Percentiles rank a stretch among this genome's conserved stretches.
phyloP scores from a whole-genome alignment of 805 yeast species.

The Metschnikowia dekortorum region DNA sequence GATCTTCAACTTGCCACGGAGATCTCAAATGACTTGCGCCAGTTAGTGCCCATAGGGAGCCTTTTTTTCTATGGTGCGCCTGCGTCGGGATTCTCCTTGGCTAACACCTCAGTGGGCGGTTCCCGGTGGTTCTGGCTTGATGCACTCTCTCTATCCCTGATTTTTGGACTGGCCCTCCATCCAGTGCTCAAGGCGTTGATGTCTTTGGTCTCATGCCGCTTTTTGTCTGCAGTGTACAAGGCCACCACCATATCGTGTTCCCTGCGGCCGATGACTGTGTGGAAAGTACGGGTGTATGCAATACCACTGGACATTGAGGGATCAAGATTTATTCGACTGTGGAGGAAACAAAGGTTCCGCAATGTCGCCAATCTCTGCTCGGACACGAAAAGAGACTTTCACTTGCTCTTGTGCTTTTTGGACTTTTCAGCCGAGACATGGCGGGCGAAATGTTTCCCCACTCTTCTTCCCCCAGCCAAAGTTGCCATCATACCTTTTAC shows the following conservation, averaged over 20 bases:
- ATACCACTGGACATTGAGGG: slow-evolving; percentile 44
- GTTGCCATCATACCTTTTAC: slow-evolving; percentile 1
- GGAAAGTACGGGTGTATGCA: slow-evolving; percentile 42
- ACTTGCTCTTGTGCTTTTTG: slow-evolving; percentile 31
- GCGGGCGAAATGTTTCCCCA: slow-evolving; percentile 16
- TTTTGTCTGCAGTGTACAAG: slow-evolving; percentile 43
- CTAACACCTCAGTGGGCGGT: slow-evolving; percentile 27
- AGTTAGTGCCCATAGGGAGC: slow-evolving; percentile 47
- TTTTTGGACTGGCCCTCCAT: slow-evolving; percentile 8
- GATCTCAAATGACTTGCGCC: slow-evolving; percentile 37
- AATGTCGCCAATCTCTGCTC: slow-evolving; percentile 15
- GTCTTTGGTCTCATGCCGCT: slow-evolving; percentile 40
- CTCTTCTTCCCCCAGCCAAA: neutral
- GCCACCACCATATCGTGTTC: neutral
- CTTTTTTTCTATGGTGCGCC: slow-evolving; percentile 45
- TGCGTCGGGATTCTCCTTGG: slow-evolving; percentile 25
- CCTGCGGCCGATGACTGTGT: slow-evolving; percentile 9
- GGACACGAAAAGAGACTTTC: slow-evolving; percentile 28
- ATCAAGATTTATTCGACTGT: slow-evolving; percentile 25
- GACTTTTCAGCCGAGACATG: slow-evolving; percentile 42
- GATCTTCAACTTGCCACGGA: slow-evolving; percentile 6
- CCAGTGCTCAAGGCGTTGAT: slow-evolving; percentile 34
- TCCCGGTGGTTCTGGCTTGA: slow-evolving; percentile 56
- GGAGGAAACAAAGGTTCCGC: slow-evolving; percentile 25
- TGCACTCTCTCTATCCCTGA: slow-evolving; percentile 31